Conservation (phyloP, 768 basidiomycete species). For the Terana coerulea region DNA sequence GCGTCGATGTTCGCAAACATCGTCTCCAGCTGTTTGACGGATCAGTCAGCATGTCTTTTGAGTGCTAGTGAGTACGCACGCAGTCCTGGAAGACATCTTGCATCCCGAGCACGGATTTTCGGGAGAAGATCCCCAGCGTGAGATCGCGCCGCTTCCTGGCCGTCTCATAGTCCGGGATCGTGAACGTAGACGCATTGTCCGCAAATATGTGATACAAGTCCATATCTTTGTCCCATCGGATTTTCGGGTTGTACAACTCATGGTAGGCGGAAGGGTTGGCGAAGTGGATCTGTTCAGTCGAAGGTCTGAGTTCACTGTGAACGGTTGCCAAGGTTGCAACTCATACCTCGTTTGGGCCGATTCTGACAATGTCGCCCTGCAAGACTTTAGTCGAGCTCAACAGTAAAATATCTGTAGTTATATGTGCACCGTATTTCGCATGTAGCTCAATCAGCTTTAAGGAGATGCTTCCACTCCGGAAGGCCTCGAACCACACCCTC, state of each 20-base stretch:
- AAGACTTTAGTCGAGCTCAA: neutral
- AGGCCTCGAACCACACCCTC: conserved; percentile 2
- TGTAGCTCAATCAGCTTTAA: conserved; percentile 1
- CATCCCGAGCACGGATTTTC: conserved; percentile 32
- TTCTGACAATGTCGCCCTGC: conserved; percentile 34
- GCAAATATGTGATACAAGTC: conserved; percentile 36
- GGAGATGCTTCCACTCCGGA: neutral
- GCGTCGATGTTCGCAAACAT: conserved; percentile 18
- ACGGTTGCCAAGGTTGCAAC: neutral
- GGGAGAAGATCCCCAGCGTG: conserved; percentile 36
- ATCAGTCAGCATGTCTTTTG: neutral
- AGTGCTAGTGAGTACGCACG: conserved; percentile 22
- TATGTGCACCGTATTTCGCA: conserved; percentile 2
- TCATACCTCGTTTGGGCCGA: conserved; percentile 37
- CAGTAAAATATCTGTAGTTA: neutral
- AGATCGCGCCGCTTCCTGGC: conserved; percentile 30
- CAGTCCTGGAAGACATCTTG: conserved; percentile 32
- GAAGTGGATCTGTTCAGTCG: conserved; percentile 39
- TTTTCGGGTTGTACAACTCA: conserved; percentile 36
- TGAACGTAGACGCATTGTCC: conserved; percentile 33
- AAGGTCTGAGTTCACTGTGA: no score
- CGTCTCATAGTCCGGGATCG: conserved; percentile 30
- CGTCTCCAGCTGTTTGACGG: conserved; percentile 27
- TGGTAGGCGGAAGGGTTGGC: conserved; percentile 35
- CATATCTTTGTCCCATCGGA: conserved; percentile 38